Conservation (phyloP, 352 stramenopile genomes). For the Phytophthora chlamydospora region DNA sequence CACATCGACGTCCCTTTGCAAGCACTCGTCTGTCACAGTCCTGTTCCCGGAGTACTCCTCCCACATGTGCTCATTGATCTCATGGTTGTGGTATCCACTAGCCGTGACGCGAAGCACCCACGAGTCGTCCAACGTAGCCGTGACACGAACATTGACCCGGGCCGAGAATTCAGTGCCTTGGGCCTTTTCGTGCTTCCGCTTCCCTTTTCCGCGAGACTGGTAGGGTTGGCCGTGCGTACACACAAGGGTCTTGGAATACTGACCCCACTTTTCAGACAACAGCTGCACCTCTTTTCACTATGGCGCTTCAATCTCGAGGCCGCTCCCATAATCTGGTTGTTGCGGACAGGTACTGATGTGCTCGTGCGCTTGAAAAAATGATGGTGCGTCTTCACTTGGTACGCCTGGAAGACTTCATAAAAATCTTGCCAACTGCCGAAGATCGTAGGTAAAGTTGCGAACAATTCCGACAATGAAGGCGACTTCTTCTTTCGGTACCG, state of each 20-base stretch:
- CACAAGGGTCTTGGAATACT: constrained; percentile 4
- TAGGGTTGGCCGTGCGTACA: constrained; percentile 8
- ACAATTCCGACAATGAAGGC: no score
- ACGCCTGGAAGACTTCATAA: background rate
- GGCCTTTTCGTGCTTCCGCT: constrained; percentile 1
- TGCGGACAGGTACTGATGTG: background rate
- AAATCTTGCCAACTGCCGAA: background rate
- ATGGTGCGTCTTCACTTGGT: background rate
- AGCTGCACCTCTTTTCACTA: background rate
- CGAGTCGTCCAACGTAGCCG: background rate
- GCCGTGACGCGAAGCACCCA: constrained; percentile 5
- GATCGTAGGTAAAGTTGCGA: no score
- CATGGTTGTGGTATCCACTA: background rate
- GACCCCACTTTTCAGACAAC: background rate
- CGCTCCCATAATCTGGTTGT: background rate
- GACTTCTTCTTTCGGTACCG: no score
- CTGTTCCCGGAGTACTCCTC: constrained; percentile 1
- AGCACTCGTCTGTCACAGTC: background rate
- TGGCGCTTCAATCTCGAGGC: background rate
- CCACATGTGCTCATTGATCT: constrained; percentile 3
- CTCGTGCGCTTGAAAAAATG: constrained; percentile 3
- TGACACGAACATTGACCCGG: background rate
- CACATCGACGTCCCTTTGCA: background rate
- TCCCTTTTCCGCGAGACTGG: background rate
- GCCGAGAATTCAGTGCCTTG: background rate